These are phyloP conservation scores for Sugiyamaella neomexicana DNA, from an alignment of 1,139 yeast species.

Conservation along the genomic window DNA sequence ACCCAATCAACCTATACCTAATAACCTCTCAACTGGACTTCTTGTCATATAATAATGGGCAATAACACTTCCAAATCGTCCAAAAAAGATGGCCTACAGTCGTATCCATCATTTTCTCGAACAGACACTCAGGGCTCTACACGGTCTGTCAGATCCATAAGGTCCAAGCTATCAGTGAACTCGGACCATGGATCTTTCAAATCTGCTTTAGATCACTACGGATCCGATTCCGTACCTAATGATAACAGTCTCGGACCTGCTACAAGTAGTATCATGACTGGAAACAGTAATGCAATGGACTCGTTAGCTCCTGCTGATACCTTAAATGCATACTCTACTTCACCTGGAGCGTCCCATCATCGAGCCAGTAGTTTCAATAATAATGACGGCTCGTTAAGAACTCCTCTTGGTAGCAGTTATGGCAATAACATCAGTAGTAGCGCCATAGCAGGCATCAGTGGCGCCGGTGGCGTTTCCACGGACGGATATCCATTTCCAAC, in stretches of 20 bases:
- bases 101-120: slow-evolving; percentile 44
- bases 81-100: slow-evolving; percentile 33
- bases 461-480: slow-evolving; percentile 8
- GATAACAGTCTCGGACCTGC: not conserved
- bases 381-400: not conserved
- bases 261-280: too few relatives aligned
- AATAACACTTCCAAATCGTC: slow-evolving; percentile 36
- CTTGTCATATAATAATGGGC: slow-evolving; percentile 34
- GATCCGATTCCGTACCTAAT: not conserved
- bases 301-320: slow-evolving; percentile 6
- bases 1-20: too few relatives aligned
- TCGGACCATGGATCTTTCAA: slow-evolving; percentile 34
- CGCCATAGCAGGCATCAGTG: slow-evolving; percentile 3
- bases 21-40: too few relatives aligned
- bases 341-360: slow-evolving; percentile 5
- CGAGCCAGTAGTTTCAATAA: slow-evolving; percentile 9
- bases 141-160: slow-evolving; percentile 38
- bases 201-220: slow-evolving; percentile 26
- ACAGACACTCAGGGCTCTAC: slow-evolving; percentile 47
- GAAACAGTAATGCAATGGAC: not conserved
- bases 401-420: slow-evolving; percentile 3
- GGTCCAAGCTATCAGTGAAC: slow-evolving; percentile 35
- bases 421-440: slow-evolving; percentile 2
- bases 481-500: slow-evolving; percentile 32
- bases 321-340: slow-evolving; percentile 9